phyloP scores from a whole-genome alignment of 352 stramenopile species.

The Phytophthora nicotianae region DNA sequence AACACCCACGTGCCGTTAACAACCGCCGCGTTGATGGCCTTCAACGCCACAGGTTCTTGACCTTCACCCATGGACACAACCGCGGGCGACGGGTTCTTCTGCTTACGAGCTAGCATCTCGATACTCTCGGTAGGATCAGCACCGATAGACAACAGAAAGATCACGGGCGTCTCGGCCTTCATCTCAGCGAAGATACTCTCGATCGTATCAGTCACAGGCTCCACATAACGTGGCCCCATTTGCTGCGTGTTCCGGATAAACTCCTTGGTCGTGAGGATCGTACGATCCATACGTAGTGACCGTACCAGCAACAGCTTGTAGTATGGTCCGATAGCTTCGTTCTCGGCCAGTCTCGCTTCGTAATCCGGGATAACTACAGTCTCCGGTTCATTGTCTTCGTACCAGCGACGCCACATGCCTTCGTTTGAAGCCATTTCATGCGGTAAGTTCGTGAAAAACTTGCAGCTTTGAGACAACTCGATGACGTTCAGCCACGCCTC shows the following conservation, averaged over 20 bases:
- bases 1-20: constrained; percentile 98
- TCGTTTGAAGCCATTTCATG: constrained; percentile 97
- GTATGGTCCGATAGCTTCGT: constrained; percentile 95
- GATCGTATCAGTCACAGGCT: constrained; percentile 99
- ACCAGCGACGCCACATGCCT: constrained; percentile 96
- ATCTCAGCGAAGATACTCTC: constrained; percentile 98
- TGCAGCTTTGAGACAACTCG: constrained; percentile 94
- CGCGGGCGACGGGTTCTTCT: constrained; percentile 95
- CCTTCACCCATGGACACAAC: constrained; percentile 98
- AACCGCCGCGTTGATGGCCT: constrained; percentile 96
- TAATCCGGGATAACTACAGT: constrained; percentile 96
- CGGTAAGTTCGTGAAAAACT: constrained; percentile 97
- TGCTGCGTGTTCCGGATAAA: constrained; percentile 97
- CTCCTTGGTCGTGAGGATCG: constrained; percentile 97
- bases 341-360: constrained; percentile 92
- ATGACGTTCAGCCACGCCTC: constrained; percentile 98
- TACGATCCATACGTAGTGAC: constrained; percentile 97
- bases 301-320: constrained; percentile 97
- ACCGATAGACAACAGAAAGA: constrained; percentile 97
- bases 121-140: constrained; percentile 98
- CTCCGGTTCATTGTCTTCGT: constrained; percentile 98
- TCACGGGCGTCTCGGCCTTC: constrained; percentile 95
- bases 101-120: constrained; percentile 95
- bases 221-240: constrained; percentile 96
- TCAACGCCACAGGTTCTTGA: constrained; percentile 97